Evolutionary conservation across 805 yeast genomes (phyloP).

Genomic region (Kodamaea lidongshanica): DNA sequence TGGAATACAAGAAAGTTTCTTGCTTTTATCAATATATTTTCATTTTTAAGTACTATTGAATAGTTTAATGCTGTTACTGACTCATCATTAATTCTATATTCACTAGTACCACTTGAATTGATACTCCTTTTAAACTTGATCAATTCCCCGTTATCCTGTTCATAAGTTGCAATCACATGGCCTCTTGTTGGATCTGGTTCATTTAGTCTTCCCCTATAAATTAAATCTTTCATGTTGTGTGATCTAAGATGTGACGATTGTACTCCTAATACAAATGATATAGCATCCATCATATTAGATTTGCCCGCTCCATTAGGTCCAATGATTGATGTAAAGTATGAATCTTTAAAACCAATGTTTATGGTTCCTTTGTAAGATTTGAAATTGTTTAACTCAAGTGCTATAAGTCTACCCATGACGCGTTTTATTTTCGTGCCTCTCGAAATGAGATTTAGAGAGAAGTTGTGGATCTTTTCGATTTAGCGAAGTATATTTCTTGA

Average conservation of each 20-base stretch:
- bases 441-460: no score
- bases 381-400: slow-evolving; percentile 77
- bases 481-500: no score
- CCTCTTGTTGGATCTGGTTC: slow-evolving; percentile 49
- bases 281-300: slow-evolving; percentile 96
- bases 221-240: slow-evolving; percentile 61
- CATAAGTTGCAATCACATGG: slow-evolving; percentile 72
- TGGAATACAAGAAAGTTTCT: slow-evolving; percentile 90
- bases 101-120: slow-evolving; percentile 53
- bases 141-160: slow-evolving; percentile 52
- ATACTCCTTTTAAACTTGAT: slow-evolving; percentile 61
- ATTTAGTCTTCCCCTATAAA: slow-evolving; percentile 60
- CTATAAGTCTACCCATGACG: slow-evolving; percentile 74
- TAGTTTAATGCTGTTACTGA: slow-evolving; percentile 62
- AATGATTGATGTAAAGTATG: slow-evolving; percentile 81
- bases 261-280: slow-evolving; percentile 89
- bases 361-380: slow-evolving; percentile 82
- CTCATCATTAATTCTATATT: slow-evolving; percentile 58
- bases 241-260: slow-evolving; percentile 73
- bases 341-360: slow-evolving; percentile 73
- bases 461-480: no score
- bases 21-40: slow-evolving; percentile 82
- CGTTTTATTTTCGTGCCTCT: no score
- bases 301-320: slow-evolving; percentile 99
- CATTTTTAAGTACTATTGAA: slow-evolving; percentile 56